These are phyloP conservation scores for Hansfordia pulvinata DNA, from an alignment of 2,329 filamentous ascomycete species.

Conservation along the genomic window DNA sequence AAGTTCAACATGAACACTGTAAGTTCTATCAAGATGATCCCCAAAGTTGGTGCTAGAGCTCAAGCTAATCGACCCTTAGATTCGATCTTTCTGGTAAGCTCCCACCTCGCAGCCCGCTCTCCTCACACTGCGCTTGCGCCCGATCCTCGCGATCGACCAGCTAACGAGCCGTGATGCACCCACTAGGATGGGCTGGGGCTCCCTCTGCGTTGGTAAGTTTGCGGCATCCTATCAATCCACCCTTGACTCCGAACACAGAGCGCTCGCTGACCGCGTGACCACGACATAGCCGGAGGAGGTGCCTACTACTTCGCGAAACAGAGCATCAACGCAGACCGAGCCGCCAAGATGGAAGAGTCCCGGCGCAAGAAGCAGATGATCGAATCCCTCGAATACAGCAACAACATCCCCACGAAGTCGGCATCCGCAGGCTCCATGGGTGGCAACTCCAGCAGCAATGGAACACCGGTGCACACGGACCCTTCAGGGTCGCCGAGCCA, in stretches of 20 bases:
- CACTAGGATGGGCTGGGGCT: slow-evolving; percentile 77
- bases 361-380: slow-evolving; percentile 48
- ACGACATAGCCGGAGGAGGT: slow-evolving; percentile 58
- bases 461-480: slow-evolving; percentile 43
- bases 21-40: background rate
- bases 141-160: slow-evolving; percentile 6
- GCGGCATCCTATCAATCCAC: slow-evolving; percentile 4
- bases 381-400: slow-evolving; percentile 37
- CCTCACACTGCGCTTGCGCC: background rate
- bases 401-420: slow-evolving; percentile 20
- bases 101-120: slow-evolving; percentile 3
- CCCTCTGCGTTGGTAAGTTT: slow-evolving; percentile 72
- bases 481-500: slow-evolving; percentile 49
- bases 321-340: slow-evolving; percentile 83
- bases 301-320: slow-evolving; percentile 95
- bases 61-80: slow-evolving; percentile 3
- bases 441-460: slow-evolving; percentile 21
- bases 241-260: slow-evolving; percentile 1
- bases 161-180: slow-evolving; percentile 1
- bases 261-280: slow-evolving; percentile 7
- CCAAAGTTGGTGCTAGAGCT: background rate
- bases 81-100: slow-evolving; percentile 7
- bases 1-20: slow-evolving; percentile 8
- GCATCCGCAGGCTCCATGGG: slow-evolving; percentile 21
- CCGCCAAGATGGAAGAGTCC: slow-evolving; percentile 53